Conservation (phyloP, 306 rosid species). For the Prunus armeniaca region DNA sequence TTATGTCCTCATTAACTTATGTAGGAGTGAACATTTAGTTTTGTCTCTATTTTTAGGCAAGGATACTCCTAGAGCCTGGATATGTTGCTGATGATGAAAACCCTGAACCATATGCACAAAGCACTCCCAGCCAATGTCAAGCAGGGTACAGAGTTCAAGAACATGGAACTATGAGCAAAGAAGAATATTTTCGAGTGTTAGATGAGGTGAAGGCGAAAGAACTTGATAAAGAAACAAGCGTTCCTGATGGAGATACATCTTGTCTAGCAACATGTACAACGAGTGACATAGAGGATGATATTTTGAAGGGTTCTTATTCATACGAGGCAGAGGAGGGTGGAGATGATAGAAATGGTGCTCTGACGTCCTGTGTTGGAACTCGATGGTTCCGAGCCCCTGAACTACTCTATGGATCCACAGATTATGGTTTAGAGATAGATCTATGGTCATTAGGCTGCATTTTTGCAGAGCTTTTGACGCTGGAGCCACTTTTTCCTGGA, state of each 20-base stretch:
- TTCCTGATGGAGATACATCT: conserved; percentile 65
- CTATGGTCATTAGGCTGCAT: conserved; percentile 94
- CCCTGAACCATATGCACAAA: conserved; percentile 31
- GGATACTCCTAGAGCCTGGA: conserved; percentile 64
- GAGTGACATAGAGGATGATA: conserved; percentile 69
- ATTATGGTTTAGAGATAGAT: conserved; percentile 82
- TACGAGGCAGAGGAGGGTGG: conserved; percentile 61
- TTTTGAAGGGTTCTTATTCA: conserved; percentile 49
- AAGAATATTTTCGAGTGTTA: conserved; percentile 67
- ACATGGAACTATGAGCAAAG: conserved; percentile 46
- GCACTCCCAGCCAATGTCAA: conserved; percentile 28
- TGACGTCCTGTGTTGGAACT: conserved; percentile 89
- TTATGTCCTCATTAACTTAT: not conserved
- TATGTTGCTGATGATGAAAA: conserved; percentile 43
- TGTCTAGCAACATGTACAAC: conserved; percentile 89
- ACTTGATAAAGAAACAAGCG: conserved; percentile 52
- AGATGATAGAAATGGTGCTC: conserved; percentile 44
- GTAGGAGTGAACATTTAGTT: conserved; percentile 10
- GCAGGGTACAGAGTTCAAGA: conserved; percentile 33
- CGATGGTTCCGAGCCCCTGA: conserved; percentile 88
- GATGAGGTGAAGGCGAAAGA: conserved; percentile 74
- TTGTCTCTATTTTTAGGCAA: conserved; percentile 57
- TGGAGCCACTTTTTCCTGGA: conserved; percentile 82
- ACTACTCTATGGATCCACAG: conserved; percentile 66
- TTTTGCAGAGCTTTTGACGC: conserved; percentile 57